Evolutionary conservation across 352 stramenopile genomes (phyloP).

Genomic region (Phytopythium aichiense): DNA sequence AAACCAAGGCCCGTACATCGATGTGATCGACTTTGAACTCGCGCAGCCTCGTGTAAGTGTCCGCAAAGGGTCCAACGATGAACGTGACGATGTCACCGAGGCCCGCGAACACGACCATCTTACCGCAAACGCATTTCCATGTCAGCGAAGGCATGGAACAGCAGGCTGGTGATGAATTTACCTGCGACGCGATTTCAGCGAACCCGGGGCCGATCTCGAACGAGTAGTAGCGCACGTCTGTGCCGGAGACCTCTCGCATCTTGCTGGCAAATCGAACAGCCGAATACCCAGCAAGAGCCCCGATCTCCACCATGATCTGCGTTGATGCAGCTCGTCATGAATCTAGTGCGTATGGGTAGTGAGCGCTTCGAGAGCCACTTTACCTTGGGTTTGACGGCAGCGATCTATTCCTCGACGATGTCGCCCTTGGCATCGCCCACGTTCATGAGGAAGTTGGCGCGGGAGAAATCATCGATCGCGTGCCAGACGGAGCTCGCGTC

Average conservation of each 20-base stretch:
- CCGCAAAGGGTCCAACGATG: slow-evolving; percentile 28
- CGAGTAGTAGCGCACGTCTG: slow-evolving; percentile 30
- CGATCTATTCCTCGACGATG: slow-evolving; percentile 27
- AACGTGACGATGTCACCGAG: slow-evolving; percentile 28
- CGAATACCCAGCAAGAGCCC: slow-evolving; percentile 38
- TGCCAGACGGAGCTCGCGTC: slow-evolving; percentile 26
- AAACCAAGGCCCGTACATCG: slow-evolving; percentile 10
- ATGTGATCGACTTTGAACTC: slow-evolving; percentile 23
- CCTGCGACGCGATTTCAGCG: slow-evolving; percentile 31
- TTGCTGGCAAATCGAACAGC: slow-evolving; percentile 36
- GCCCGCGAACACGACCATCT: slow-evolving; percentile 29
- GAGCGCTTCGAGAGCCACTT: neutral
- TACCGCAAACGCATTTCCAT: neutral
- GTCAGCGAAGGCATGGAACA: neutral
- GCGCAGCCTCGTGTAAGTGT: slow-evolving; percentile 22
- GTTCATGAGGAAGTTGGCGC: slow-evolving; percentile 35
- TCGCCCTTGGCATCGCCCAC: slow-evolving; percentile 29
- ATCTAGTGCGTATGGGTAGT: too few species aligned
- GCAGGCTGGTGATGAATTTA: neutral
- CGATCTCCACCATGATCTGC: slow-evolving; percentile 36
- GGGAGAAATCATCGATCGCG: slow-evolving; percentile 26
- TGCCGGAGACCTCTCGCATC: slow-evolving; percentile 19
- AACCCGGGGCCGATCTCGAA: slow-evolving; percentile 37
- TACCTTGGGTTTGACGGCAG: slow-evolving; percentile 16
- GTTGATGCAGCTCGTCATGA: too few species aligned